These are phyloP conservation scores for Tricholoma terreum DNA, from an alignment of 768 basidiomycete genomes.

Conservation along the genomic window DNA sequence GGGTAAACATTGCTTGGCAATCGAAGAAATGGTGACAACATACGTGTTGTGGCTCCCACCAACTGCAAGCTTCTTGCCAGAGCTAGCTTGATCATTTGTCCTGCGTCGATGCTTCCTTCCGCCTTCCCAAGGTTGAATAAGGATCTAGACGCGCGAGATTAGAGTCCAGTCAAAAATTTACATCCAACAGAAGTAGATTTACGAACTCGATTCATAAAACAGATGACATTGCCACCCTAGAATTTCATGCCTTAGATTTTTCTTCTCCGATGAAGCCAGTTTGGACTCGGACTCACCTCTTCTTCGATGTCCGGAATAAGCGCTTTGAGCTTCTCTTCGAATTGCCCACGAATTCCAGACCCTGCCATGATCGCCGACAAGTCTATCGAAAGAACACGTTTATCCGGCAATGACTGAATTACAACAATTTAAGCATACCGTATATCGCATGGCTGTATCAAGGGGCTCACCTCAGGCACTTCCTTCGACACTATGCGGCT, in stretches of 20 bases:
- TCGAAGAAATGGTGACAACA: conserved; percentile 20
- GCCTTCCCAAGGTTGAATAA: conserved; percentile 88
- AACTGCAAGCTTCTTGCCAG: conserved; percentile 84
- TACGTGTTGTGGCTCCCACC: conserved; percentile 88
- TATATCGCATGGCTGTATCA: no score
- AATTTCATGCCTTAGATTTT: conserved; percentile 4
- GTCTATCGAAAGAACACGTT: conserved; percentile 86
- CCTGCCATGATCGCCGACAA: conserved; percentile 83
- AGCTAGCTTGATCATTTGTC: conserved; percentile 92
- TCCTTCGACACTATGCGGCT: conserved; percentile 84
- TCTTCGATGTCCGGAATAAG: conserved; percentile 88
- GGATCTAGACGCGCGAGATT: conserved; percentile 43
- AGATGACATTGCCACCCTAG: conserved; percentile 77
- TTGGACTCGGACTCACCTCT: conserved; percentile 45
- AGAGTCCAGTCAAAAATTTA: neutral
- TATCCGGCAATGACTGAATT: conserved; percentile 73
- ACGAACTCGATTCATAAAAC: conserved; percentile 95
- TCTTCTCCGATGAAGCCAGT: conserved; percentile 8
- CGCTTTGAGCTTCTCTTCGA: conserved; percentile 92
- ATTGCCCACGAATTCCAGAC: conserved; percentile 88
- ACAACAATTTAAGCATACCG: neutral
- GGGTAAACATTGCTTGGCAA: neutral
- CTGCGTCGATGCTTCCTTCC: conserved; percentile 89
- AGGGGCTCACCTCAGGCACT: conserved; percentile 75
- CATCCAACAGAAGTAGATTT: conserved; percentile 29